phyloP scores from a whole-genome alignment of 257 asterid genomes.

The Nicotiana tabacum region DNA sequence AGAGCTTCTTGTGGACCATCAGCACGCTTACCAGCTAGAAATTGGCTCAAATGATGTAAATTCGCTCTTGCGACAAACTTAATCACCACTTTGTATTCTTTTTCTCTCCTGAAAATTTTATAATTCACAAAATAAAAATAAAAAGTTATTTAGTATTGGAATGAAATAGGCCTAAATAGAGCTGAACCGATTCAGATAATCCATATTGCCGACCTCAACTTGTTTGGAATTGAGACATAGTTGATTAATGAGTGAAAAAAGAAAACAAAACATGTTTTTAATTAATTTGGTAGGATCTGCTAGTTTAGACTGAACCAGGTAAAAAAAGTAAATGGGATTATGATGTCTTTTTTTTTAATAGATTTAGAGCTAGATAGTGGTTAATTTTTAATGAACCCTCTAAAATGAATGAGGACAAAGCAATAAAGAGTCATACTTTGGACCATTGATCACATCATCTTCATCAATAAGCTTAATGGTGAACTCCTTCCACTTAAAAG shows the following conservation, averaged over 20 bases:
- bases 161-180: not conserved
- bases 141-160: not conserved
- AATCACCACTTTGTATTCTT: slow-evolving; percentile 79
- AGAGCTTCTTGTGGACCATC: slow-evolving; percentile 95
- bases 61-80: slow-evolving; percentile 85
- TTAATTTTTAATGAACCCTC: not conserved
- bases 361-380: not conserved
- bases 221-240: not conserved
- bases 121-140: not conserved
- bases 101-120: slow-evolving; percentile 52
- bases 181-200: not conserved
- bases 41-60: slow-evolving; percentile 81
- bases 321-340: not conserved
- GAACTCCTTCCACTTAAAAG: slow-evolving; percentile 89
- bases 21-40: slow-evolving; percentile 93
- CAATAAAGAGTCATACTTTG: slow-evolving; percentile 48
- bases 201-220: not conserved
- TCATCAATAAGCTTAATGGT: slow-evolving; percentile 69
- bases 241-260: not conserved
- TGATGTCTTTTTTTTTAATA: not conserved
- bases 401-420: not conserved
- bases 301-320: not conserved
- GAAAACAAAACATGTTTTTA: not conserved
- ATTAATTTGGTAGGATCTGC: not conserved
- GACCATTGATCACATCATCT: slow-evolving; percentile 71